Evolutionary conservation across 1,284 basidiomycete genomes (phyloP).

Genomic region (Neolentinus lepideus): DNA sequence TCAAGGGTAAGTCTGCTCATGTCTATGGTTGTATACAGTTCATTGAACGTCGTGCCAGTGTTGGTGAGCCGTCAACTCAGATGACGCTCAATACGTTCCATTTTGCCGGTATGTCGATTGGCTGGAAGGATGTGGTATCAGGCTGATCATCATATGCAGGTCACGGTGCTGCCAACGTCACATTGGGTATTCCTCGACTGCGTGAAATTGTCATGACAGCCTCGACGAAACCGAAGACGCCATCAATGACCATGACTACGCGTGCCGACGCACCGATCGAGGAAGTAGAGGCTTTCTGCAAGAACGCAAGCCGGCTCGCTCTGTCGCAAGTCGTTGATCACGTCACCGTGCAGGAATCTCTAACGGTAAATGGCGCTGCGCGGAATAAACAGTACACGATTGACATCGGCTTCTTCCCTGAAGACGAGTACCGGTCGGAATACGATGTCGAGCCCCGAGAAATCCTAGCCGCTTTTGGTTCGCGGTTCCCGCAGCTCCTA

Average conservation of each 20-base stretch:
- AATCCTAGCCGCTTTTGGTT: slow-evolving; percentile 69
- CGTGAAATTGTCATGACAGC: slow-evolving; percentile 99
- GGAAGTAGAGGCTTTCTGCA: slow-evolving; percentile 80
- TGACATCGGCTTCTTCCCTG: slow-evolving; percentile 82
- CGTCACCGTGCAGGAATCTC: slow-evolving; percentile 77
- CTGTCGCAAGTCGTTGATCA: slow-evolving; percentile 88
- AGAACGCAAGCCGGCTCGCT: slow-evolving; percentile 80
- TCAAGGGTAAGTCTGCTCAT: slow-evolving; percentile 66
- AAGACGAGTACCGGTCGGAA: slow-evolving; percentile 79
- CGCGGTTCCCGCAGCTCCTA: slow-evolving; percentile 77
- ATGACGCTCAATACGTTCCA: slow-evolving; percentile 99
- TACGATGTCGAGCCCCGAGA: slow-evolving; percentile 76
- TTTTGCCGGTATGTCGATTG: slow-evolving; percentile 73
- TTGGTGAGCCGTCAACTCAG: slow-evolving; percentile 98
- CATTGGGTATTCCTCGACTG: slow-evolving; percentile 96
- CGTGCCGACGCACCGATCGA: slow-evolving; percentile 43
- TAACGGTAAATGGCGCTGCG: slow-evolving; percentile 60
- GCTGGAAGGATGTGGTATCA: neutral
- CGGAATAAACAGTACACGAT: slow-evolving; percentile 83
- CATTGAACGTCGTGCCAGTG: slow-evolving; percentile 40
- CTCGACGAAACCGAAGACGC: slow-evolving; percentile 93
- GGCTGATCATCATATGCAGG: slow-evolving; percentile 36
- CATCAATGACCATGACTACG: slow-evolving; percentile 93
- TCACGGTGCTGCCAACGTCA: slow-evolving; percentile 99
- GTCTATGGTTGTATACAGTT: slow-evolving; percentile 7